Base-by-base conservation (phyloP, 345 rosid species). In the Corymbia maculata region DNA sequence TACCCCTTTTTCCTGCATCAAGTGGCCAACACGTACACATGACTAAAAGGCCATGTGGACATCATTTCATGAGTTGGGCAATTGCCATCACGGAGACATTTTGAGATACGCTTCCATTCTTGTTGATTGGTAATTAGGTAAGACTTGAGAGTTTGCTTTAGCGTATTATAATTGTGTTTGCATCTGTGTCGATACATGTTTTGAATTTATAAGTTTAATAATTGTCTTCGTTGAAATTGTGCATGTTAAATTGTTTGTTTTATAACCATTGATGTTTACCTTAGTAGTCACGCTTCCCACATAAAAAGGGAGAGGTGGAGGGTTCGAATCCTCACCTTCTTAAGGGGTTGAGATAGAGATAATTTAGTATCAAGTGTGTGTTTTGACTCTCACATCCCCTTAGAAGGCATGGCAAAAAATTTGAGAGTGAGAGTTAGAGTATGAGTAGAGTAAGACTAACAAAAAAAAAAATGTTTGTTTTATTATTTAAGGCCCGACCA, bases 21-120 rank as follows among this genome's bases (percentile, higher is more conserved):
- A 93, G 94, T 94, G 95, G 96, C 96, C 86, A 94, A 94, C 95
- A 93, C 88, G 92, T 90, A 91, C 93, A 92, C 91, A 89, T 89
- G 91, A 91, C 85, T 85, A 42, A 90, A 89, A 52, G 36, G 49
- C 49, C 84, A 42, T 42, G 42, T 75, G 84, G 49, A 75, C 84
- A 75, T 75, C 49, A 49, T 36, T 49, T 75, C 24, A 75, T 42
- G 49, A 75, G 84, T 42, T 75, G 84, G 49, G 28, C 49, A 42
- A 21, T 75, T 75, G 84, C 47, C 84, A 75, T 75, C 49, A 42
- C 84, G 84, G 84, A 44, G 84, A 75, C 49, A 75, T 75, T 75
- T 75, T 19, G 26, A 42, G 84, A 21, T 75, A 75, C 49, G 24
- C 19, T 70, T 42, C 84, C 49, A 42, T 42, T 44, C 49, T 75